Evolutionary conservation across 2,329 filamentous ascomycete species (phyloP).

Genomic region (Diaporthe sp.): DNA sequence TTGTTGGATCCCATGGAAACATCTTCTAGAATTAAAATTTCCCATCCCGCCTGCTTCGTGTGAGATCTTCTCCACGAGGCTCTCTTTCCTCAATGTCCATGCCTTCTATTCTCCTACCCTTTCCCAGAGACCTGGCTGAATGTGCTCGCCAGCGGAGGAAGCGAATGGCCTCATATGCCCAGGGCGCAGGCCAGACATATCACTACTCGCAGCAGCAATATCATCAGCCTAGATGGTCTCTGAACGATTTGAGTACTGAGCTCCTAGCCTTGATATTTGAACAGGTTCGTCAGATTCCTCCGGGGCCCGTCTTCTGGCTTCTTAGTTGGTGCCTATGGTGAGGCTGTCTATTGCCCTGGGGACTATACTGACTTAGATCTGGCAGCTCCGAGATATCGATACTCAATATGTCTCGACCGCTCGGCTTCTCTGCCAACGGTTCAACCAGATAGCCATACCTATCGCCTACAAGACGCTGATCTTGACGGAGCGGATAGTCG

Average conservation of each 20-base stretch:
- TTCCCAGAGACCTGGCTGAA: conserved; percentile 25
- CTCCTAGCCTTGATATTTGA: conserved; percentile 56
- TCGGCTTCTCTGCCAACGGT: conserved; percentile 54
- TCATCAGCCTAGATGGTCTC: conserved; percentile 43
- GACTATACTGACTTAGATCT: conserved; percentile 7
- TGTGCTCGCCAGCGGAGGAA: conserved; percentile 27
- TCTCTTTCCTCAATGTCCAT: conserved; percentile 12
- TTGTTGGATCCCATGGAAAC: conserved; percentile 21
- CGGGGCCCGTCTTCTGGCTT: too few relatives aligned
- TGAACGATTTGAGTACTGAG: conserved; percentile 57
- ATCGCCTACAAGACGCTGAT: conserved; percentile 55
- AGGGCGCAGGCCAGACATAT: conserved; percentile 41
- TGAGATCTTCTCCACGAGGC: conserved; percentile 25
- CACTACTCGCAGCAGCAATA: conserved; percentile 30
- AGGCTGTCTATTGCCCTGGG: too few relatives aligned
- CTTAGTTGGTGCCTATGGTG: background rate
- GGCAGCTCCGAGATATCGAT: conserved; percentile 56
- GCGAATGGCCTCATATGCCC: conserved; percentile 43
- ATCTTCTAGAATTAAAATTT: conserved; percentile 26
- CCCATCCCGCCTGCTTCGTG: conserved; percentile 25
- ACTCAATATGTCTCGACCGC: conserved; percentile 48
- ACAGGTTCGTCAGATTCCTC: conserved; percentile 48
- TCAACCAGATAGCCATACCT: conserved; percentile 57
- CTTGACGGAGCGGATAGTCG: conserved; percentile 54
- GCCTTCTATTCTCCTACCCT: conserved; percentile 23